Conservation (phyloP, 176 grass and related monocot species). For the Otatea glauca region DNA sequence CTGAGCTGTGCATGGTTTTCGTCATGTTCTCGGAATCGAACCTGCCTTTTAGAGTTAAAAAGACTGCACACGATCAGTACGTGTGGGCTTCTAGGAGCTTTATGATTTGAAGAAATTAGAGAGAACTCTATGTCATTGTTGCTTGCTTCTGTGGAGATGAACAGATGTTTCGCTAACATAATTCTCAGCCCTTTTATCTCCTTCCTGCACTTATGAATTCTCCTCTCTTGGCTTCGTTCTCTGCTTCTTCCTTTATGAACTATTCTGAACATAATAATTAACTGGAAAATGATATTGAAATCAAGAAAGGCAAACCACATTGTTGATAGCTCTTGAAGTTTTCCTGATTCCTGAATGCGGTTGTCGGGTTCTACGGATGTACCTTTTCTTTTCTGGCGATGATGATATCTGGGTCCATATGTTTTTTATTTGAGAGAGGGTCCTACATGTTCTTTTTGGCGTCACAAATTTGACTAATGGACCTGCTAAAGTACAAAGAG, state of each 20-base stretch:
- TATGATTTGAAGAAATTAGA: slow-evolving; percentile 48
- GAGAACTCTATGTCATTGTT: slow-evolving; percentile 46
- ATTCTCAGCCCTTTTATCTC: slow-evolving; percentile 30
- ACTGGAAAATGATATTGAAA: not conserved
- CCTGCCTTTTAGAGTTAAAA: slow-evolving; percentile 48
- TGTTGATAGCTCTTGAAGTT: not conserved
- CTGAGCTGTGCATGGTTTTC: slow-evolving; percentile 40
- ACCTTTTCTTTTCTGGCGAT: not conserved
- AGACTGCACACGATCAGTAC: slow-evolving; percentile 13
- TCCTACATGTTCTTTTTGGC: not conserved
- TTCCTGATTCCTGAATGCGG: not conserved
- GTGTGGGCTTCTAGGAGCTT: slow-evolving; percentile 52
- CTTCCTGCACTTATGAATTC: not conserved
- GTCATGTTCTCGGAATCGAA: slow-evolving; percentile 41
- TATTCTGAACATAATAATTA: not conserved
- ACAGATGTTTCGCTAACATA: slow-evolving; percentile 65
- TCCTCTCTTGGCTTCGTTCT: not conserved
- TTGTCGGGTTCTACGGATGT: too few relatives aligned
- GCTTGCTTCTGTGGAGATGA: slow-evolving; percentile 54
- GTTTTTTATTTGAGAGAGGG: not conserved
- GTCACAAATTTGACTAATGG: not conserved
- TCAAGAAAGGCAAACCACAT: not conserved
- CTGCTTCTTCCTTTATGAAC: not conserved
- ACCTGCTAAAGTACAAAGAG: too few relatives aligned
- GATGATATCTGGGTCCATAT: not conserved